These are phyloP conservation scores for Wickerhamia fluorescens DNA, from an alignment of 805 yeast genomes.

Conservation along the genomic window DNA sequence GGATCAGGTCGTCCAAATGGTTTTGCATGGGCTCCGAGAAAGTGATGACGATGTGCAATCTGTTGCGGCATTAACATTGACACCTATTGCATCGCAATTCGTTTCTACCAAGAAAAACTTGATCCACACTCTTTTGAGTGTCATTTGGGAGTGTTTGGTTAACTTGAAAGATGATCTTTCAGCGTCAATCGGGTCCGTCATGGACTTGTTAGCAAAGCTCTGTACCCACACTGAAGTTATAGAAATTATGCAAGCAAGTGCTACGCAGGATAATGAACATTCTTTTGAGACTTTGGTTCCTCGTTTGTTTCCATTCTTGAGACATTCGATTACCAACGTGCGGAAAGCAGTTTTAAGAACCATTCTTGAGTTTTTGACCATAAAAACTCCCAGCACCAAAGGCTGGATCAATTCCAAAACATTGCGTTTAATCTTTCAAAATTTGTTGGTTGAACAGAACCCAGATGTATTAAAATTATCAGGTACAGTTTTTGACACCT, in stretches of 20 bases:
- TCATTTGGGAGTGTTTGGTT: constrained; percentile 86
- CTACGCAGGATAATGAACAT: constrained; percentile 34
- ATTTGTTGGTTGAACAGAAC: constrained; percentile 84
- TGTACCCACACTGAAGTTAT: constrained; percentile 78
- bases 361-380: constrained; percentile 63
- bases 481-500: constrained; percentile 47
- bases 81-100: constrained; percentile 86
- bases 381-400: constrained; percentile 43
- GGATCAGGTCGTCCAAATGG: constrained; percentile 73
- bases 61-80: constrained; percentile 86
- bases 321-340: constrained; percentile 90
- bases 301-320: constrained; percentile 79
- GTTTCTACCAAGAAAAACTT: constrained; percentile 54
- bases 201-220: constrained; percentile 85
- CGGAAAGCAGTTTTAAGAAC: constrained; percentile 83
- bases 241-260: constrained; percentile 59
- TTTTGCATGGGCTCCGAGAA: constrained; percentile 70
- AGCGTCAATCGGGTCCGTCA: constrained; percentile 91
- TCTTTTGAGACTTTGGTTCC: constrained; percentile 80
- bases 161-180: constrained; percentile 86
- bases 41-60: constrained; percentile 86
- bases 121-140: constrained; percentile 45
- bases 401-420: constrained; percentile 76
- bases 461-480: constrained; percentile 61
- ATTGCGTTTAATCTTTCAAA: constrained; percentile 75